Conservation (phyloP, 2,329 filamentous ascomycete genomes). For the Botrytis hyacinthi region DNA sequence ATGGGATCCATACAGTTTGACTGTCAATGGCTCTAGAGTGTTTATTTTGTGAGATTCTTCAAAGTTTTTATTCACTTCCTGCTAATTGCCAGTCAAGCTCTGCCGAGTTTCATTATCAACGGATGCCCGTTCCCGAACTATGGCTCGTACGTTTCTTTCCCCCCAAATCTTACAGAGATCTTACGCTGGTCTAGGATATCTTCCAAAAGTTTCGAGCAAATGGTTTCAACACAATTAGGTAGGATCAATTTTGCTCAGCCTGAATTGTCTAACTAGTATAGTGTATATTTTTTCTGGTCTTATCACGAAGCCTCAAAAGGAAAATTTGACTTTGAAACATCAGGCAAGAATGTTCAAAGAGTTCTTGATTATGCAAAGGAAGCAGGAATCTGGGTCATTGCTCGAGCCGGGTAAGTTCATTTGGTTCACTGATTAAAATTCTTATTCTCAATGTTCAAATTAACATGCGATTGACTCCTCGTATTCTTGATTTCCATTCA, state of each 20-base stretch:
- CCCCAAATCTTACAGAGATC: not conserved
- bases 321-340: slow-evolving; percentile 50
- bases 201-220: slow-evolving; percentile 54
- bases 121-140: slow-evolving; percentile 53
- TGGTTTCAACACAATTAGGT: slow-evolving; percentile 52
- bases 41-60: slow-evolving; percentile 43
- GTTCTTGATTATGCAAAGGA: slow-evolving; percentile 51
- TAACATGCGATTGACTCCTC: not conserved
- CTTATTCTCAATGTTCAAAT: not conserved
- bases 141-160: slow-evolving; percentile 41
- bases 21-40: slow-evolving; percentile 48
- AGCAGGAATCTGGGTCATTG: slow-evolving; percentile 51
- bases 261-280: slow-evolving; percentile 21
- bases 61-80: not conserved
- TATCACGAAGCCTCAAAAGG: slow-evolving; percentile 47
- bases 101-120: slow-evolving; percentile 52
- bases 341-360: slow-evolving; percentile 51
- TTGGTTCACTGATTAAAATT: not conserved
- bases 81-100: slow-evolving; percentile 28
- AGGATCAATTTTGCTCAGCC: slow-evolving; percentile 14
- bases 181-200: slow-evolving; percentile 45
- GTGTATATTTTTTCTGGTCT: slow-evolving; percentile 51
- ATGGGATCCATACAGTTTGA: slow-evolving; percentile 53
- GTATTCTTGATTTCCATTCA: not conserved
- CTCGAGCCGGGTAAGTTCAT: slow-evolving; percentile 43